Evolutionary conservation across 441 rosid species (phyloP).

Genomic region (Erysimum cheiri): DNA sequence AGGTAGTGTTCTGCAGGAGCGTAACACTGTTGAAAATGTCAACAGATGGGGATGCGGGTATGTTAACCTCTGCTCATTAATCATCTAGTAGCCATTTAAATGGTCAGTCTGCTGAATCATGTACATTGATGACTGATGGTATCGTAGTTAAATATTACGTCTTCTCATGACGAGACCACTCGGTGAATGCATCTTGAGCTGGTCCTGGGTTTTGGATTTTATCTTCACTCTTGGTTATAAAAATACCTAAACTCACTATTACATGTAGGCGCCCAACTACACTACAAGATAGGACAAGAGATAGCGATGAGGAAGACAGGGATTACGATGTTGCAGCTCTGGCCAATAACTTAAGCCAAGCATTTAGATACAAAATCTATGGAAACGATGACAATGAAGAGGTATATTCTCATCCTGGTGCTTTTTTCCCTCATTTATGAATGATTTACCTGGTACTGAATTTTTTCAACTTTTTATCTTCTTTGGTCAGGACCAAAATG

Average conservation of each 20-base stretch:
- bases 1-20: constrained; percentile 76
- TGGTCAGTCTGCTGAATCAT: constrained; percentile 23
- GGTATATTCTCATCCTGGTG: constrained; percentile 51
- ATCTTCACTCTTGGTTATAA: constrained; percentile 19
- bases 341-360: constrained; percentile 91
- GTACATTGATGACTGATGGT: constrained; percentile 22
- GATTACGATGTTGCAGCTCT: constrained; percentile 98
- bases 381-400: constrained; percentile 88
- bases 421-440: not conserved
- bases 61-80: constrained; percentile 18
- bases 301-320: constrained; percentile 98
- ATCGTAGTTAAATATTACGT: not conserved
- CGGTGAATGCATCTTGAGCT: not conserved
- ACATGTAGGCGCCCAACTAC: constrained; percentile 89
- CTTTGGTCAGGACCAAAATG: constrained; percentile 63
- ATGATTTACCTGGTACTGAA: constrained; percentile 1
- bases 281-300: constrained; percentile 88
- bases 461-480: constrained; percentile 24
- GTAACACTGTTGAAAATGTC: constrained; percentile 91
- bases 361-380: constrained; percentile 84
- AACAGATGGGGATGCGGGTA: constrained; percentile 99
- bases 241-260: constrained; percentile 25
- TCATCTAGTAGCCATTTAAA: constrained; percentile 20
- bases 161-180: constrained; percentile 7
- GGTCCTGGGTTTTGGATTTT: constrained; percentile 14